Conservation (phyloP, 2,329 filamentous ascomycete species). For the Ophioceras dolichostomum region DNA sequence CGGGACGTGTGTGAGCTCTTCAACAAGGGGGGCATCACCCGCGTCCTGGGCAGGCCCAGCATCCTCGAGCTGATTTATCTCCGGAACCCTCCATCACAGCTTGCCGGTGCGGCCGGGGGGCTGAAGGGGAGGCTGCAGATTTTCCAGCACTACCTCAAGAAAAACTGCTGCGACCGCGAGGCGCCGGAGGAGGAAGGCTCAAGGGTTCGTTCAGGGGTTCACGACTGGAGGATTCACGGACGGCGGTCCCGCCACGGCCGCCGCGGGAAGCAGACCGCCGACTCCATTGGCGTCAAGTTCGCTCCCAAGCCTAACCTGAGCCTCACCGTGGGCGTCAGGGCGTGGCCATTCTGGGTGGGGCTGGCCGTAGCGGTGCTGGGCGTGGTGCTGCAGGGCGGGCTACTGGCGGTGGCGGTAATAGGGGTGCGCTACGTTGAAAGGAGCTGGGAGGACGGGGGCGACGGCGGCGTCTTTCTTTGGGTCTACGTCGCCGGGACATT, state of each 20-base stretch:
- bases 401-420: not conserved
- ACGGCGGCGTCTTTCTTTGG: no score
- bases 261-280: no score
- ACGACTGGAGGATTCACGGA: not conserved
- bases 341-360: not conserved
- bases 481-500: no score
- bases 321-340: not conserved
- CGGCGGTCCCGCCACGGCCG: not conserved
- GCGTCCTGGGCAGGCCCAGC: constrained; percentile 15
- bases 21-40: constrained; percentile 16
- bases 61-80: not conserved
- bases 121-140: no score
- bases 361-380: not conserved
- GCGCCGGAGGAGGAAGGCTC: not conserved
- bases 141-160: not conserved
- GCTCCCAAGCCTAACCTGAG: not conserved
- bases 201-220: not conserved
- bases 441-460: no score
- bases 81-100: no score
- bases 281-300: not conserved
- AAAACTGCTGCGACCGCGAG: not conserved
- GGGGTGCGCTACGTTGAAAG: not conserved
- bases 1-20: constrained; percentile 25
- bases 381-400: not conserved
- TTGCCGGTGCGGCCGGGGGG: no score